A percentile compares a stretch with the other conserved stretches of the same genome.
Conservation (phyloP, 352 stramenopile genomes). For the Aphanomyces euteiches region DNA sequence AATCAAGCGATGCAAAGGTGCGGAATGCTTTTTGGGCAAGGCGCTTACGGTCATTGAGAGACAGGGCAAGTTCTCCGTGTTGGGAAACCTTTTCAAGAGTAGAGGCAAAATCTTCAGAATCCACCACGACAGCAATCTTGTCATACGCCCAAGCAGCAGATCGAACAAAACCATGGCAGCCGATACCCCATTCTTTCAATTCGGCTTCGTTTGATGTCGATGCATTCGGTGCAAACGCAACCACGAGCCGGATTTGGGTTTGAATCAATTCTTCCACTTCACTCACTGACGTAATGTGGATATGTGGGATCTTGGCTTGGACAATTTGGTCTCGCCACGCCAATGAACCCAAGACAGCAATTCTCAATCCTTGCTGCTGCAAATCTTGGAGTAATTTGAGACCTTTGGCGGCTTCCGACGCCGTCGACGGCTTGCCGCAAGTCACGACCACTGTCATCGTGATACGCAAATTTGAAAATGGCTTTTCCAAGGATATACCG, state of each 20-base stretch:
- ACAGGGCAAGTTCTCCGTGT: slow-evolving; percentile 61
- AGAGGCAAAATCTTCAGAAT: slow-evolving; percentile 52
- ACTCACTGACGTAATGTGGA: slow-evolving; percentile 53
- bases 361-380: slow-evolving; percentile 50
- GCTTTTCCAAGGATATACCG: neutral
- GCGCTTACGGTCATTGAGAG: slow-evolving; percentile 57
- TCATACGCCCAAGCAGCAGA: slow-evolving; percentile 84
- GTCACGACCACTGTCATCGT: slow-evolving; percentile 28
- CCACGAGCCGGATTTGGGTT: slow-evolving; percentile 63
- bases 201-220: slow-evolving; percentile 36
- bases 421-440: slow-evolving; percentile 19
- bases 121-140: slow-evolving; percentile 76
- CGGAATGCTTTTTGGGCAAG: slow-evolving; percentile 79
- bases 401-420: slow-evolving; percentile 8
- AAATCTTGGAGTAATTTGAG: slow-evolving; percentile 38
- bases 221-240: slow-evolving; percentile 49
- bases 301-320: slow-evolving; percentile 67
- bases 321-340: slow-evolving; percentile 54
- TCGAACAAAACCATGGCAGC: slow-evolving; percentile 74
- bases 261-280: slow-evolving; percentile 68
- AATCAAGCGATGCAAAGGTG: slow-evolving; percentile 69
- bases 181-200: slow-evolving; percentile 64
- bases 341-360: slow-evolving; percentile 59
- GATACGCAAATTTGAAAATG: neutral
- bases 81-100: slow-evolving; percentile 58